Conservation (phyloP, 257 asterid species). For the Solanum pinnatisectum region DNA sequence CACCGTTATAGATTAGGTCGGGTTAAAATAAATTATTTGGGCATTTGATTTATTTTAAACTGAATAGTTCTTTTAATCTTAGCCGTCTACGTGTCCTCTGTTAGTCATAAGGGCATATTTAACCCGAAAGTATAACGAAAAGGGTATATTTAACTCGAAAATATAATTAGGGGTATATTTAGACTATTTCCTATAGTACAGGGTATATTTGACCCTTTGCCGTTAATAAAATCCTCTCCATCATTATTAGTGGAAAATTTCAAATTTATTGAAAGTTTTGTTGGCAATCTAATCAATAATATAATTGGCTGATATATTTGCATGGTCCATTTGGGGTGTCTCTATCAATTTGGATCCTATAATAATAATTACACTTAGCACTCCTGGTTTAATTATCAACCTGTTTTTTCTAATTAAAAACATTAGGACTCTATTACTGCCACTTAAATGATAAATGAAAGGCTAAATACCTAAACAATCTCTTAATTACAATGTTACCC, state of each 20-base stretch:
- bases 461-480: background rate
- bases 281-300: background rate
- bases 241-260: background rate
- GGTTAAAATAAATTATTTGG: too few species aligned
- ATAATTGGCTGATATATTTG: background rate
- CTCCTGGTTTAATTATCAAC: background rate
- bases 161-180: too few species aligned
- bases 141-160: too few species aligned
- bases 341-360: background rate
- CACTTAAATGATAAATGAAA: background rate
- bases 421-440: background rate
- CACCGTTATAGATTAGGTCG: too few species aligned
- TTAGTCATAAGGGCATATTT: too few species aligned
- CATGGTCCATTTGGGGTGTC: background rate
- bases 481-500: background rate
- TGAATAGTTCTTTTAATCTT: too few species aligned
- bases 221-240: background rate
- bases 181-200: too few species aligned
- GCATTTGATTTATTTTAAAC: too few species aligned
- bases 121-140: too few species aligned
- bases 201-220: too few species aligned
- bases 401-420: background rate
- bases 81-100: too few species aligned
- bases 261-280: background rate
- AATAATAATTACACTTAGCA: background rate